A percentile compares a stretch with the other conserved stretches of the same genome.
Evolutionary conservation across 768 basidiomycete genomes (phyloP).

Genomic region (Termitomyces sp.): DNA sequence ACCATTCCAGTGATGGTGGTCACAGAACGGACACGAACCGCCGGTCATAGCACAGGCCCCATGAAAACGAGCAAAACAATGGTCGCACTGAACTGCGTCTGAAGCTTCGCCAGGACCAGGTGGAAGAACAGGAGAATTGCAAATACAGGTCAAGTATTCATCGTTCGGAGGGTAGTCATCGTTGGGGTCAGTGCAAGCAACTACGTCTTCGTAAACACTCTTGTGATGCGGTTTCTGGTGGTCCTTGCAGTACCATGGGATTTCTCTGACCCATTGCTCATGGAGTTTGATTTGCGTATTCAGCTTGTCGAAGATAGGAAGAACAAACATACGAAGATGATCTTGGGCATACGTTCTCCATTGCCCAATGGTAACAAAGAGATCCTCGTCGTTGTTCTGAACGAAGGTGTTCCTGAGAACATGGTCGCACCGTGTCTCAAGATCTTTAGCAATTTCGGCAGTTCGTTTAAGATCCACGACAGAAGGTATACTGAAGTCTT

Average conservation of each 20-base stretch:
- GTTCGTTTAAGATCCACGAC: constrained; percentile 62
- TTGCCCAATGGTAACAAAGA: constrained; percentile 66
- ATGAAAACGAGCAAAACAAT: constrained; percentile 84
- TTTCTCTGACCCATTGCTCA: constrained; percentile 62
- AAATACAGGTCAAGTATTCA: constrained; percentile 85
- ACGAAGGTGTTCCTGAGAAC: constrained; percentile 59
- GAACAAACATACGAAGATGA: constrained; percentile 66
- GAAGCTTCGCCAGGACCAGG: constrained; percentile 71
- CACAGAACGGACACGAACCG: constrained; percentile 90
- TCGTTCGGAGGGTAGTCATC: constrained; percentile 77
- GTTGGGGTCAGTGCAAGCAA: constrained; percentile 68
- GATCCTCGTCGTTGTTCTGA: constrained; percentile 49
- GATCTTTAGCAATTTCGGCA: constrained; percentile 72
- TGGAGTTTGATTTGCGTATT: constrained; percentile 64
- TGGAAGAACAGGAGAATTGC: constrained; percentile 68
- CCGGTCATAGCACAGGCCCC: constrained; percentile 81
- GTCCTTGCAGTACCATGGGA: constrained; percentile 76
- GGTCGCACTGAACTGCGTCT: constrained; percentile 87
- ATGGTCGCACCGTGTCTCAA: constrained; percentile 70
- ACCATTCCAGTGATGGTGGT: constrained; percentile 89
- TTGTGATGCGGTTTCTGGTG: constrained; percentile 63
- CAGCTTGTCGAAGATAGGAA: constrained; percentile 70
- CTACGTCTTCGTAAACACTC: constrained; percentile 65
- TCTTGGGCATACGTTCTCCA: constrained; percentile 72
- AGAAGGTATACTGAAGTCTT: constrained; percentile 68